Evolutionary conservation across 345 rosid genomes (phyloP).

Genomic region (Eucalyptus sp.): DNA sequence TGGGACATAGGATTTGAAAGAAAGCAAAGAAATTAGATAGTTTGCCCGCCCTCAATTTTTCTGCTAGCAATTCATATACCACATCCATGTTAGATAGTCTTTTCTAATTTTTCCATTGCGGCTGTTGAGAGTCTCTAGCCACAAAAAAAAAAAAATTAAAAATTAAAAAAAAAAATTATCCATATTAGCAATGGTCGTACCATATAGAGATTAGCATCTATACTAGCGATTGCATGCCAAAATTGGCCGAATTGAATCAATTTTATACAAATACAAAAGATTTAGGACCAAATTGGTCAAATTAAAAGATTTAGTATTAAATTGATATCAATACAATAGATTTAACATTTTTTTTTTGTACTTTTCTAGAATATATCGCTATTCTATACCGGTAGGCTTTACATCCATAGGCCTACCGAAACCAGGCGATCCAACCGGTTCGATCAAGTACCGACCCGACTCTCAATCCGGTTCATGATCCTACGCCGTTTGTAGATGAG

Average conservation of each 20-base stretch:
- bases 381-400: background rate
- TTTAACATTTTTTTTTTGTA: too few species aligned
- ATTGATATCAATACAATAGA: too few species aligned
- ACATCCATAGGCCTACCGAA: background rate
- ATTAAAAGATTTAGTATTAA: too few species aligned
- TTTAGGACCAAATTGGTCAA: fast-evolving
- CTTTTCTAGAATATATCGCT: background rate
- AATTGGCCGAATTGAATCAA: fast-evolving
- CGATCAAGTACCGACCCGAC: background rate
- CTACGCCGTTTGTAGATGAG: background rate
- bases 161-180: too few species aligned
- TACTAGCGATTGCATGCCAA: fast-evolving
- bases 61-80: background rate
- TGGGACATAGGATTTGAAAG: background rate
- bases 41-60: background rate
- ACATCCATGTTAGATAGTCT: background rate
- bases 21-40: background rate
- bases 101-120: too few species aligned
- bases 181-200: fast-evolving
- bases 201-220: fast-evolving
- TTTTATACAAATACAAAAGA: too few species aligned
- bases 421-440: background rate
- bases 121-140: too few species aligned
- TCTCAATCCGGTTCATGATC: background rate
- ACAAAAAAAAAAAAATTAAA: too few species aligned